A percentile compares a stretch with the other conserved stretches of the same genome.
phyloP scores from a whole-genome alignment of 2,329 filamentous ascomycete species.

The Rutstroemia sp. region DNA sequence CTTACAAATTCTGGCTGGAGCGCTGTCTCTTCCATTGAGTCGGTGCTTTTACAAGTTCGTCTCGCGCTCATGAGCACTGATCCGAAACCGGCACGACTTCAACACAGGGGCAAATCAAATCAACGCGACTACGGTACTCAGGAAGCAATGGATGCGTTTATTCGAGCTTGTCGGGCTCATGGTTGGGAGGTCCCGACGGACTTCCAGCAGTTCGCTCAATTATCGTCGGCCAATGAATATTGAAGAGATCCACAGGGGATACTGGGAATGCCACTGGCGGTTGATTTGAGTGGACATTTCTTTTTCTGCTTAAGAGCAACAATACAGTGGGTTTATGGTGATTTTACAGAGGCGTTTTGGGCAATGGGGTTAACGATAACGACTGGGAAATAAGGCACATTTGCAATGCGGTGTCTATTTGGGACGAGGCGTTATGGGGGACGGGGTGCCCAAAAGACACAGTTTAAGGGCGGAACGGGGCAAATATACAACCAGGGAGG shows the following conservation, averaged over 20 bases:
- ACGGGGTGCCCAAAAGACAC: too few relatives aligned
- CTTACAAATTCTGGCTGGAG: conserved; percentile 80
- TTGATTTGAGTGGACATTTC: too few relatives aligned
- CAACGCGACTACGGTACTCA: conserved; percentile 52
- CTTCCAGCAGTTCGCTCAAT: conserved; percentile 33
- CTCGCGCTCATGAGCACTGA: conserved; percentile 65
- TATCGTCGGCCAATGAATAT: neutral
- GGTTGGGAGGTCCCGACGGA: conserved; percentile 66
- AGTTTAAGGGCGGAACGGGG: too few relatives aligned
- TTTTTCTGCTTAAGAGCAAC: too few relatives aligned
- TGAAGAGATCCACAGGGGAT: neutral
- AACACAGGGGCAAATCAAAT: conserved; percentile 15
- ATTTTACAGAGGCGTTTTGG: too few relatives aligned
- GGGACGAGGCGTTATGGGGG: too few relatives aligned
- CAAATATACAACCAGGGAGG: too few relatives aligned
- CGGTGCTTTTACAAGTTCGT: conserved; percentile 72
- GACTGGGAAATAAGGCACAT: too few relatives aligned
- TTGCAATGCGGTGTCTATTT: too few relatives aligned
- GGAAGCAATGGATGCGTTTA: conserved; percentile 70
- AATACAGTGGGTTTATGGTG: too few relatives aligned
- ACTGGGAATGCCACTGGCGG: too few relatives aligned
- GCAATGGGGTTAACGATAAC: too few relatives aligned
- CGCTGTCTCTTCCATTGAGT: conserved; percentile 65
- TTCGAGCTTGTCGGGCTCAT: conserved; percentile 59
- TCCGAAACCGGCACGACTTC: conserved; percentile 64